Evolutionary conservation across 176 grass and related monocot species (phyloP), one percentile per base, ranked within the genome.

Genomic region (Echinochloa phyllopogon): DNA sequence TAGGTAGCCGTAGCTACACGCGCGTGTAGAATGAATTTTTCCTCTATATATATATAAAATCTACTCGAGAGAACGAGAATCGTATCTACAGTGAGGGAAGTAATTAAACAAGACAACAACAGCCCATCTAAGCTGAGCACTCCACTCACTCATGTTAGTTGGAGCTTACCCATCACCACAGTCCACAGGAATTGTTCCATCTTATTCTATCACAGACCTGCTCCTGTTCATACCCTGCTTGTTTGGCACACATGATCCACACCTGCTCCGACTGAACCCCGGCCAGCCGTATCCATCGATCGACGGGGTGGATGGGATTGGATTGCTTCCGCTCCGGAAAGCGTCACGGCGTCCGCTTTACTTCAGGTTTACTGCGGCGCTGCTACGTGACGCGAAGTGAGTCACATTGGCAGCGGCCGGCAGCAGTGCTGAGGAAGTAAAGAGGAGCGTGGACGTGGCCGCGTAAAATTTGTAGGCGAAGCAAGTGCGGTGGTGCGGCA

Each of bases 281-380:
- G 23, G 41, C 42, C 6, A 43, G 41, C 42, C 43, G 69, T 72
- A 48, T 72, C 69, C 44, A 73, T 72, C 69, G 70, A 73, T 50
- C 10, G 44, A 25, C 12, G 41, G 20, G 20, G 6, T 23, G 55
- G 1, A 25, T 15, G 18, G 41, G 50, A 52, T 11, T 5, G 23
- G 69, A 1, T 73, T 73, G 70, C 70, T 73, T 73, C 70, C 14
- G 24, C 70, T 13, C 51, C 70, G 70, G 45, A 73, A 73, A 73
- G 70, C 70, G 70, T 73, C 45, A 51, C 64, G 15, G n/a, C 63
- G 78, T 70, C 37, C n/a, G 79, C 65, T 82, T 82, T 82, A 70
- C 65, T 82, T 82, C 9, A 81, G 21, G 65, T 56, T 81, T 82
- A 82, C 79, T 56, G 74, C 74, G 20, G 52, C 20, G 51, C 73